Evolutionary conservation across 1,284 basidiomycete species (phyloP), one percentile per base, ranked within the genome.

Genomic region (Microbotryum silenes-acaulis): DNA sequence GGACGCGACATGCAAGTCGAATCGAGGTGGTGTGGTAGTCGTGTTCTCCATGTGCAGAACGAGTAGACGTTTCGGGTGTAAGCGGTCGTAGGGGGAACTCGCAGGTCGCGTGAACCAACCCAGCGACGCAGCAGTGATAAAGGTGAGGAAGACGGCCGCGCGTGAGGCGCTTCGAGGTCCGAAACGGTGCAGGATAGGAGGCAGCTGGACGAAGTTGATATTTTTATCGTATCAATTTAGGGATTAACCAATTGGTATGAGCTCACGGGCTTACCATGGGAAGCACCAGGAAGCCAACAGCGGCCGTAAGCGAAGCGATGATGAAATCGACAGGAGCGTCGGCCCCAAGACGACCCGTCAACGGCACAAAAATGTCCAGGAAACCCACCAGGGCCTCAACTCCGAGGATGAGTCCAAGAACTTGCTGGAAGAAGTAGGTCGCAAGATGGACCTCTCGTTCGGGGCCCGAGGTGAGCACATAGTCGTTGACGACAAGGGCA

Each of bases 31-130:
- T 2, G 85, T 87, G 56, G 89, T 73, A 18, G 75, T 77, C 54
- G 76, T 72, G 74, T 97, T 93, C 76, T 94, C 91, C 69, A 85
- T 81, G 73, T 92, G 87, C 60, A 97, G 78, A 25, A 93, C 81
- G 70, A 89, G 92, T 50, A 96, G 68, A 56, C 94, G 79, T 76
- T 92, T 91, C 64, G 93, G 94, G 74, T 97, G 93, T 78, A 83
- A 83, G 16, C 72, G 74, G 72, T 97, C 91, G 73, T 92, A 98
- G 0, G 87, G 83, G 12, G 77, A 77, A 70, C 84, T 80, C 18
- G 63, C 62, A 6, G 72, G 72, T 27, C 67, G 59, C 20, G 68
- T 60, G 61, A 72, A 72, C 57, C 57, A 62, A 2, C 61, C 54
- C 20, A 65, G 18, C 1, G 63, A 59, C 33, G 80, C 57, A 4